Evolutionary conservation across 1,284 basidiomycete genomes (phyloP), one percentile per base, ranked within the genome.

Genomic region (Tilletia setariae): DNA sequence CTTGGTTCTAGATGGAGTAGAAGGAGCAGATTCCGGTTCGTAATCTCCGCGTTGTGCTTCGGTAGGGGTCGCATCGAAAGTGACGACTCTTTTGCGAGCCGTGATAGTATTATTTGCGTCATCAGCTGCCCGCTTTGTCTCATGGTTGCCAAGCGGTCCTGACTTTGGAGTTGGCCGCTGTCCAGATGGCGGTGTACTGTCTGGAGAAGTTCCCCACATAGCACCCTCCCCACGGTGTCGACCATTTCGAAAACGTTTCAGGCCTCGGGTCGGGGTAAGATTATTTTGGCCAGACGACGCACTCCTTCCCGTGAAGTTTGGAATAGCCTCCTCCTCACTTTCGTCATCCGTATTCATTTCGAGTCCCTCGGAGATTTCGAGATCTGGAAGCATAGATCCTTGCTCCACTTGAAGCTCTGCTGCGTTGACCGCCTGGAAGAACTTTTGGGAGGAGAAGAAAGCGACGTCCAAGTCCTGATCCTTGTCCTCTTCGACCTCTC

Each of bases 401-500:
- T 74, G 69, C n/a, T 76, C 76, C 11, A 25, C 51, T 53, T 53
- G 23, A 6, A 23, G n/a, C 2, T 53, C 51, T 13, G 28, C 28
- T 16, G 56, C 56, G 15, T 79, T 79, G 8, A 72, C 75, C 13
- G 79, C 77, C 9, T 77, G 75, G 70, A 66, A 15, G 67, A 66
- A 9, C 74, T 75, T 0, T 73, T 70, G 42, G 79, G 79, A 23
- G 84, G 82, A 25, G 32, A 61, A 61, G 56, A 61, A 61, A 0
- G 56, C 56, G 1, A 77, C 77, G 23, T 79, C 72, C 19, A 79
- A 78, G 64, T 83, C 82, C 46, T 83, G 76, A 16, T 83, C 82
- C 2, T 69, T 66, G 44, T 82, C 76, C 15, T 82, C 72, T 8
- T 79, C 74, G 7, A 76, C 75, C 1, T 75, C 76, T 32, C 73